A percentile compares a stretch with the other conserved stretches of the same genome.
Evolutionary conservation across 768 basidiomycete genomes (phyloP).

Genomic region (Galerina marginata): DNA sequence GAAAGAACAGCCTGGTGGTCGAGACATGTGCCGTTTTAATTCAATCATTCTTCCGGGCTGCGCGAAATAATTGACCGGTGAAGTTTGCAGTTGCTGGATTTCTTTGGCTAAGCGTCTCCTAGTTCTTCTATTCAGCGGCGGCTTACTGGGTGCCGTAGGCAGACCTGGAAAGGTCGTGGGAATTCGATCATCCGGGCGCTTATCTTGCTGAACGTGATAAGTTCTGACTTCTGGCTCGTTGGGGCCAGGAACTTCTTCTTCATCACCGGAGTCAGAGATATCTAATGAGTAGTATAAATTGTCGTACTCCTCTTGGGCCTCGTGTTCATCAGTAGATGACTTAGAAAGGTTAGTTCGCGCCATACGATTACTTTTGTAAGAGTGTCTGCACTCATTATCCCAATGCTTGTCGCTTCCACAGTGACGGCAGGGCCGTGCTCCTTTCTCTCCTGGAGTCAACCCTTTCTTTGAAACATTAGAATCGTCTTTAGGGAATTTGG

Average conservation of each 20-base stretch:
- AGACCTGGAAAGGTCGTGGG: too few species aligned
- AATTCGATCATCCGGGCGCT: neutral
- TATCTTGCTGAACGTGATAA: neutral
- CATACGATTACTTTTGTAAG: conserved; percentile 12
- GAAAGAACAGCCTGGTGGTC: conserved; percentile 37
- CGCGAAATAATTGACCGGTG: neutral
- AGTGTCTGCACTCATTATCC: conserved; percentile 38
- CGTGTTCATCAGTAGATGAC: conserved; percentile 10
- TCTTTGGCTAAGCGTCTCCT: conserved; percentile 5
- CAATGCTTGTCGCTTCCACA: conserved; percentile 40
- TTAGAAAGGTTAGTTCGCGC: conserved; percentile 26
- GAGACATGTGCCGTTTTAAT: conserved; percentile 23
- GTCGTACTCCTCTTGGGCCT: conserved; percentile 35
- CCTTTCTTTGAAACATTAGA: too few species aligned
- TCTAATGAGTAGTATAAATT: conserved; percentile 25
- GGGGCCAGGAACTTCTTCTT: neutral
- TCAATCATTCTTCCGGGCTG: conserved; percentile 13
- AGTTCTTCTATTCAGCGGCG: neutral
- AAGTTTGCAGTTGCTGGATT: neutral
- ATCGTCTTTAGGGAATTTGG: too few species aligned
- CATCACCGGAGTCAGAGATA: conserved; percentile 11
- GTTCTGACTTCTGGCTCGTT: conserved; percentile 6
- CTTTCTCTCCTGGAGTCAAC: too few species aligned
- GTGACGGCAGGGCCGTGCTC: conserved; percentile 18
- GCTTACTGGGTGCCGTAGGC: neutral